phyloP scores from a whole-genome alignment of 2,329 filamentous ascomycete genomes.

The Verticillium longisporum region DNA sequence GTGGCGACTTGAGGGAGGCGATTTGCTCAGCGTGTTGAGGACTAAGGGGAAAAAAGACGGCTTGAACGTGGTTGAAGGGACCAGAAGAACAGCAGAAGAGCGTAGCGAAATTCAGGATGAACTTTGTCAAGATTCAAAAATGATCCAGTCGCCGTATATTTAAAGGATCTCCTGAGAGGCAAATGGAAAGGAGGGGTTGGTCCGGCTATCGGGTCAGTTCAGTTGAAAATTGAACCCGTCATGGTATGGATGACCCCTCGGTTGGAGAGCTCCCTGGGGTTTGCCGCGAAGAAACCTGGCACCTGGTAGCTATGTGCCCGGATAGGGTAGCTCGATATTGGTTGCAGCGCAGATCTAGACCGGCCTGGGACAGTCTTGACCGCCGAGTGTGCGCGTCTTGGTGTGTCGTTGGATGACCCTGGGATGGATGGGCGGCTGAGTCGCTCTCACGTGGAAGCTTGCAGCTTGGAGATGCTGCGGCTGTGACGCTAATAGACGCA shows the following conservation, averaged over 20 bases:
- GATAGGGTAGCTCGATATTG: slow-evolving; percentile 2
- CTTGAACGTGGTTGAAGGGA: too few species aligned
- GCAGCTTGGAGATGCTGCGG: neutral
- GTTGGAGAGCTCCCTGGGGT: neutral
- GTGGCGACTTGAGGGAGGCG: slow-evolving; percentile 1
- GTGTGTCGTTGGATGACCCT: neutral
- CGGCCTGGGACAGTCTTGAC: slow-evolving; percentile 2
- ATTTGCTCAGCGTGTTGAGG: too few species aligned
- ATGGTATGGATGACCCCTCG: neutral
- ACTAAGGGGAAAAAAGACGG: too few species aligned
- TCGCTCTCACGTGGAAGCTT: slow-evolving; percentile 2
- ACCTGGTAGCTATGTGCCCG: neutral
- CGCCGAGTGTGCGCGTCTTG: neutral
- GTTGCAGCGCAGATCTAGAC: slow-evolving; percentile 5
- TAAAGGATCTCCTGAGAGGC: neutral
- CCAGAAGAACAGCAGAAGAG: neutral
- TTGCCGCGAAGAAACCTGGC: neutral
- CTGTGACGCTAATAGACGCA: neutral
- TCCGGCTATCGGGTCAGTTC: neutral
- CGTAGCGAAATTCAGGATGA: too few species aligned
- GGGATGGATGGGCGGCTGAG: neutral
- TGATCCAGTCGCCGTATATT: neutral
- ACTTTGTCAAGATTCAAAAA: too few species aligned
- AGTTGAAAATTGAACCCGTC: neutral
- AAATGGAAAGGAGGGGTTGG: neutral